Conservation (phyloP, 2,329 filamentous ascomycete genomes). For the Corinectria fuckeliana region DNA sequence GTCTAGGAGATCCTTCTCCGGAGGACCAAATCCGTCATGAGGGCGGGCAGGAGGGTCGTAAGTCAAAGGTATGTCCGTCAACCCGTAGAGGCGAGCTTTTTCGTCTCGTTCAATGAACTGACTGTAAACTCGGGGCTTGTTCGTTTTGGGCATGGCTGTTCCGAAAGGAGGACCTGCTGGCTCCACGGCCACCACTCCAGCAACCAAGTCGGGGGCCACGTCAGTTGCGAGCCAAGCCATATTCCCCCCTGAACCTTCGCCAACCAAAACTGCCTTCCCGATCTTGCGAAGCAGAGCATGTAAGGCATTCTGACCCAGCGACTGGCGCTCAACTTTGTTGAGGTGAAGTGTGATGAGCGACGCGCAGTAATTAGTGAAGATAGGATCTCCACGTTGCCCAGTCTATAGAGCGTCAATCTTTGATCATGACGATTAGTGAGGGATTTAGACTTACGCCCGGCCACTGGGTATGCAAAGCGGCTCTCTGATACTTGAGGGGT, state of each 20-base stretch:
- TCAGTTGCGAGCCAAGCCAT: slow-evolving; percentile 58
- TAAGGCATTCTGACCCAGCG: slow-evolving; percentile 44
- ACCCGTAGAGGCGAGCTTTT: slow-evolving; percentile 45
- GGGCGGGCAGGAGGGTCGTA: slow-evolving; percentile 47
- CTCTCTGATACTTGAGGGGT: slow-evolving; percentile 31
- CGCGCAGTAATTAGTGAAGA: slow-evolving; percentile 57
- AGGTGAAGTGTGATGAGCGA: slow-evolving; percentile 47
- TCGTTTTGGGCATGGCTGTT: slow-evolving; percentile 11
- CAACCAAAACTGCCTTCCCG: slow-evolving; percentile 52
- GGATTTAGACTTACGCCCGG: slow-evolving; percentile 41
- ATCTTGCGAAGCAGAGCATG: slow-evolving; percentile 51
- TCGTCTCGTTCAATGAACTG: slow-evolving; percentile 36
- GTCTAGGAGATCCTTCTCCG: slow-evolving; percentile 23
- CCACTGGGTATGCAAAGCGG: slow-evolving; percentile 46
- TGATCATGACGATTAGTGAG: background rate
- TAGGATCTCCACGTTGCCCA: slow-evolving; percentile 49
- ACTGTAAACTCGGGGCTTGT: slow-evolving; percentile 25
- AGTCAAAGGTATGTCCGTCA: slow-evolving; percentile 50
- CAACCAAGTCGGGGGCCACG: slow-evolving; percentile 53
- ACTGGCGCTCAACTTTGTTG: slow-evolving; percentile 41
- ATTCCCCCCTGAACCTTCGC: slow-evolving; percentile 56
- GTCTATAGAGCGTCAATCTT: slow-evolving; percentile 31
- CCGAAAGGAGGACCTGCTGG: slow-evolving; percentile 60
- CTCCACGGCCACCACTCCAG: slow-evolving; percentile 58
- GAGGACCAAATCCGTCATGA: slow-evolving; percentile 15